Base-by-base conservation (phyloP, 768 basidiomycete genomes). In the Boletus edulis region DNA sequence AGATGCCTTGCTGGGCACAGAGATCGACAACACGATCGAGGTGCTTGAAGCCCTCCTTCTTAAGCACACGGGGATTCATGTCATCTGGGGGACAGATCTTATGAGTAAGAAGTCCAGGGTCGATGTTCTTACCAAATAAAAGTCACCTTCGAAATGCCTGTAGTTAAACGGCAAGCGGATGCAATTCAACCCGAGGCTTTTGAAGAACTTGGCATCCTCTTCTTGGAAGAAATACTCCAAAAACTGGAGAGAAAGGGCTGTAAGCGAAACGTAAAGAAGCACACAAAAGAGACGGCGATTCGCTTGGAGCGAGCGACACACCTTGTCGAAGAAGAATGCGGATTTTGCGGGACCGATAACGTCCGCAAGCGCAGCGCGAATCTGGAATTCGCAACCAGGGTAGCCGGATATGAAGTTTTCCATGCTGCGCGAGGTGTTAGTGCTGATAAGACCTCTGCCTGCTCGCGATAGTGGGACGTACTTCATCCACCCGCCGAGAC, bases 401-500 rank as follows among this genome's bases (percentile, higher is more conserved):
- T 85, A 92, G 13, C 86, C 87, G 51, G 82, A 80, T 54, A 89
- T 87, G 63, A 88, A 88, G 70, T 88, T 89, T 72, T 89, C 86
- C 86, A 86, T 85, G 68, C 84, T 87, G 53, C 27, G 29, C 18
- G 34, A 51, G 32, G 42, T 13, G 38, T 46, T 34, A 15, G 35
- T 51, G 42, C 57, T 22, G 56, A 49, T 57, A 37, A 55, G 41
- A 34, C 13, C 47, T 34, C 22, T 32, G 38, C 4, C 18, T 18
- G 41, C 34, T 52, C 31, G 32, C 55, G 61, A 37, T 15, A 17
- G 27, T 43, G 38, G 44, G 50, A 79, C 88, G 69, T 63, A 90
- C 89, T 85, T 89, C 85, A 91, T 87, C 88, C 89, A 90, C 65
- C 89, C 88, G 57, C 88, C 89, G 20, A 91, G 73, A n/a, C 88